phyloP scores from a whole-genome alignment of 2,329 filamentous ascomycete genomes.

The Fusarium incarnatum region DNA sequence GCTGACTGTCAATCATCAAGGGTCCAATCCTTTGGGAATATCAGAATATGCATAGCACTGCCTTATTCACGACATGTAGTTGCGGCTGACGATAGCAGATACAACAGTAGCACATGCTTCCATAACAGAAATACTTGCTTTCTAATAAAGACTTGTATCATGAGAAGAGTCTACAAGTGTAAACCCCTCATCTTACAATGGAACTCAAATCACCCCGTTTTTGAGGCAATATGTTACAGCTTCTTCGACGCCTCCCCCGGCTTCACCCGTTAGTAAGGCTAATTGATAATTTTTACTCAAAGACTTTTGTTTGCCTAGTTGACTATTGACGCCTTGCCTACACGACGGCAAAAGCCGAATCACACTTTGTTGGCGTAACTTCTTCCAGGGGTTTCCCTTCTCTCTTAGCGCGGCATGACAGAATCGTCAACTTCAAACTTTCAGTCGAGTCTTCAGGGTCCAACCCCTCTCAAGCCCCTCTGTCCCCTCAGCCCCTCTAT shows the following conservation, averaged over 20 bases:
- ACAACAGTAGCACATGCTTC: background rate
- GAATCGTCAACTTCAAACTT: conserved; percentile 13
- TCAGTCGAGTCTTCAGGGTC: conserved; percentile 14
- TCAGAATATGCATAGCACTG: conserved; percentile 2
- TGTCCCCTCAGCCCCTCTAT: conserved; percentile 29
- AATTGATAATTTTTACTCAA: conserved; percentile 3
- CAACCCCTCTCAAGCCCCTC: conserved; percentile 31
- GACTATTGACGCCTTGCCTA: conserved; percentile 10
- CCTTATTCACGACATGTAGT: background rate
- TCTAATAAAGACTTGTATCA: background rate
- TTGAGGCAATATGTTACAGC: conserved; percentile 23
- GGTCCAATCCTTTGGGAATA: conserved; percentile 15
- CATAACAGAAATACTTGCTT: conserved; percentile 6
- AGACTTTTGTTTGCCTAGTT: conserved; percentile 19
- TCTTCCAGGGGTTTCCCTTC: conserved; percentile 33
- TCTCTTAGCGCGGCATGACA: conserved; percentile 18
- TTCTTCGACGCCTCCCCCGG: conserved; percentile 6
- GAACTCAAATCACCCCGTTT: background rate
- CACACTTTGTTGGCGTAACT: conserved; percentile 5
- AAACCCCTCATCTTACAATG: conserved; percentile 1
- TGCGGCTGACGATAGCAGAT: background rate
- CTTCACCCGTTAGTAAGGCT: conserved; percentile 11
- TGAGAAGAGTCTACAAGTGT: background rate
- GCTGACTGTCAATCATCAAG: conserved; percentile 38
- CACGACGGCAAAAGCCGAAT: conserved; percentile 7